Evolutionary conservation across 306 rosid species (phyloP).

Genomic region (Lathyrus sativus): DNA sequence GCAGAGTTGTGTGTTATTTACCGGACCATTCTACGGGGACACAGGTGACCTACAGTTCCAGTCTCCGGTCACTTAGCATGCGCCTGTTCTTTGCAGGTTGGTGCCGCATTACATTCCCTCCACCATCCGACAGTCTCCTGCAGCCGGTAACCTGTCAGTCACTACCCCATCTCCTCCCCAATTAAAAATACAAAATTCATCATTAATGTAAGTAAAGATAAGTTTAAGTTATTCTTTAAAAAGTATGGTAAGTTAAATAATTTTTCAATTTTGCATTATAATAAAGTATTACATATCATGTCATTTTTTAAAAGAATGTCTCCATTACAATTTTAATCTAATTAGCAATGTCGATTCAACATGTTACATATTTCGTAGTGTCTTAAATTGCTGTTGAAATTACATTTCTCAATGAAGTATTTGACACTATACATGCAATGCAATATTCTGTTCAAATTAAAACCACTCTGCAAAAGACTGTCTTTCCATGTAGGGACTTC

Average conservation of each 20-base stretch:
- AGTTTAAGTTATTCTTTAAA: too few species aligned
- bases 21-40: conserved; percentile 62
- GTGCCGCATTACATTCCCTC: conserved; percentile 52
- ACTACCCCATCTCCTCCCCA: conserved; percentile 24
- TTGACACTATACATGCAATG: too few species aligned
- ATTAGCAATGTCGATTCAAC: too few species aligned
- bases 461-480: neutral
- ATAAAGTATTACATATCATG: too few species aligned
- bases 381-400: too few species aligned
- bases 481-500: neutral
- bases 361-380: too few species aligned
- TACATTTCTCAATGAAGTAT: too few species aligned
- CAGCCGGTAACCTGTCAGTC: conserved; percentile 77
- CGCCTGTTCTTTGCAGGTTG: conserved; percentile 50
- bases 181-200: neutral
- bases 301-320: too few species aligned
- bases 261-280: too few species aligned
- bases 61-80: conserved; percentile 57
- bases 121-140: conserved; percentile 69
- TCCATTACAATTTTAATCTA: too few species aligned
- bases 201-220: neutral
- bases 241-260: too few species aligned
- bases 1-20: conserved; percentile 70
- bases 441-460: neutral
- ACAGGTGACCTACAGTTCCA: conserved; percentile 46